These are phyloP conservation scores for Grammothele lineata DNA, from an alignment of 768 basidiomycete genomes.

Conservation along the genomic window DNA sequence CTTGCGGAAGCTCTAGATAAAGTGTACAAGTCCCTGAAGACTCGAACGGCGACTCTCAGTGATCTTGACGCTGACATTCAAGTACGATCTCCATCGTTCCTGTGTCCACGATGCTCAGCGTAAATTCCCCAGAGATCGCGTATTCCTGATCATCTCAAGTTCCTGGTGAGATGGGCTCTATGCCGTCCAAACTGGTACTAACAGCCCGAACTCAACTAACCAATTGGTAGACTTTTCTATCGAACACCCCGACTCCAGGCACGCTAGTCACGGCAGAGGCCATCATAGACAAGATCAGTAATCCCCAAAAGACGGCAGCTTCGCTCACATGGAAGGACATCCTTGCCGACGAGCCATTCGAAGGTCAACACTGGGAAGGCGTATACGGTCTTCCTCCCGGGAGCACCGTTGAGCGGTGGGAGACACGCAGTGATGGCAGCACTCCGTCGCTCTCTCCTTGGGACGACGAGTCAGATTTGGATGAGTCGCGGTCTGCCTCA, in stretches of 20 bases:
- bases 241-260: slow-evolving; percentile 43
- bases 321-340: slow-evolving; percentile 75
- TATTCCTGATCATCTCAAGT: slow-evolving; percentile 68
- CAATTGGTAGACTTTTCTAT: slow-evolving; percentile 47
- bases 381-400: slow-evolving; percentile 55
- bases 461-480: slow-evolving; percentile 16
- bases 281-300: slow-evolving; percentile 43
- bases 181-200: no score
- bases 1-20: slow-evolving; percentile 57
- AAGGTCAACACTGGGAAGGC: slow-evolving; percentile 84
- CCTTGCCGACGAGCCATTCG: slow-evolving; percentile 76
- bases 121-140: slow-evolving; percentile 41
- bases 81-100: slow-evolving; percentile 33
- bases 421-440: slow-evolving; percentile 49
- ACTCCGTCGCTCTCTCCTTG: slow-evolving; percentile 65
- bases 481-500: slow-evolving; percentile 16
- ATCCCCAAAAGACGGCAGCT: slow-evolving; percentile 37
- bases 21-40: slow-evolving; percentile 49
- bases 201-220: neutral
- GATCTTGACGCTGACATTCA: slow-evolving; percentile 69
- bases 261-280: slow-evolving; percentile 52
- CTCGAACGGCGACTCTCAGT: slow-evolving; percentile 40
- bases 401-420: slow-evolving; percentile 39
- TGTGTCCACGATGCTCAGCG: slow-evolving; percentile 1
- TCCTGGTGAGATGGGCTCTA: slow-evolving; percentile 52